Base-by-base conservation (phyloP, 1,284 basidiomycete species). In the Ceratobasidium sp. region DNA sequence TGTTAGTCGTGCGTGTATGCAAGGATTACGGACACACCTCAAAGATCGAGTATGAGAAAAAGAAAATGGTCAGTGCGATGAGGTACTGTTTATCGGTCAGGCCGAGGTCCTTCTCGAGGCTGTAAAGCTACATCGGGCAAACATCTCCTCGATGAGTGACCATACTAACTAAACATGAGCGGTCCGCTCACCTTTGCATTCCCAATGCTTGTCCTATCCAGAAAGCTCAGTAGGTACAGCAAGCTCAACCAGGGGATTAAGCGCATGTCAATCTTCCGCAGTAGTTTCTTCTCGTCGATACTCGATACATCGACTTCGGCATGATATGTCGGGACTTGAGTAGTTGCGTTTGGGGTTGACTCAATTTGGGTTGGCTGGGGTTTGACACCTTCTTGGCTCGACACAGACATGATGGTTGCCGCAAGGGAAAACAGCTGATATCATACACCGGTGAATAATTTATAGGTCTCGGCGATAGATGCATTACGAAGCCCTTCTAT, bases 141-240 rank as follows among this genome's bases (percentile, higher is more conserved):
- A 76, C 77, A 62, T 78, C 77, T 47, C 77, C 78, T 57, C 79
- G 77, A 22, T 32, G 25, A 47, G 42, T 62, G 27, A 17, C 8
- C n/a, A 25, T n/a, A n/a, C n/a, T 34, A 56, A 56, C 2, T 31
- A 29, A 17, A 53, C 8, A 27, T 32, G 10, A 32, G 17, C 65
- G n/a, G 40, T 43, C 32, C 7, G 7, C 42, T 6, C 35, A 77
- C 64, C 64, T 67, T 67, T 35, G 64, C 69, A 35, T 77, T 76
- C 1, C 76, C 69, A 13, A 76, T 58, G 62, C 79, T 79, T 47
- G 78, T 76, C 35, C 79, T 74, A 72, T 81, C 80, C 22, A 80
- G 72, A 73, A 79, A 80, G 5, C 77, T 77, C 42, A 79, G 73
- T 5, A 80, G 77, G 73, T 80, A 80, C 12, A 80, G 74, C 7